Evolutionary conservation across 495 filamentous ascomycete genomes (phyloP).

Genomic region (Paragyromitra xinjiangensis): DNA sequence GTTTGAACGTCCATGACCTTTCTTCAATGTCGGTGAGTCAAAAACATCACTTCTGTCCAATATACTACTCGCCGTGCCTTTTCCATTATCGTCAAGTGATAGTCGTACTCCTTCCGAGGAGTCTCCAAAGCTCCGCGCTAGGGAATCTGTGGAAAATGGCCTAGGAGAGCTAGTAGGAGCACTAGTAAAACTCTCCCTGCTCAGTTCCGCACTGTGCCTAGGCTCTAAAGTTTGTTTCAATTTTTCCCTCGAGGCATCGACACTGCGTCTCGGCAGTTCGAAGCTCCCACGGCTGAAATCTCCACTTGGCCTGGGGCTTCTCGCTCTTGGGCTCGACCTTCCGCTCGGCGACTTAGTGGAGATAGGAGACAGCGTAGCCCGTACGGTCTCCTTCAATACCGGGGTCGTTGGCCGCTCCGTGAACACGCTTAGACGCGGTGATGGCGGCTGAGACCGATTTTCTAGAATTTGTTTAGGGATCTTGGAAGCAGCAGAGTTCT

Average conservation of each 20-base stretch:
- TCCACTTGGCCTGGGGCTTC: slow-evolving; percentile 60
- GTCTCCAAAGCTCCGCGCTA: slow-evolving; percentile 75
- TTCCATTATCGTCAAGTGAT: slow-evolving; percentile 50
- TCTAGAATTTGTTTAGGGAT: slow-evolving; percentile 41
- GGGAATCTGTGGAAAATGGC: slow-evolving; percentile 75
- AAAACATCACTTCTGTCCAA: slow-evolving; percentile 87
- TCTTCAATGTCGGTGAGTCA: slow-evolving; percentile 76
- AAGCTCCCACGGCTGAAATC: slow-evolving; percentile 63
- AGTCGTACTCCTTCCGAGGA: slow-evolving; percentile 65
- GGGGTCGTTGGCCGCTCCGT: slow-evolving; percentile 60
- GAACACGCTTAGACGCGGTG: slow-evolving; percentile 33
- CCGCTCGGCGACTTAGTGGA: slow-evolving; percentile 59
- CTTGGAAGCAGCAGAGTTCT: slow-evolving; percentile 68
- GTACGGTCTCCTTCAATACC: slow-evolving; percentile 69
- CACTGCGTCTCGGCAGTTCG: slow-evolving; percentile 65
- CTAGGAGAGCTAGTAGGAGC: slow-evolving; percentile 37
- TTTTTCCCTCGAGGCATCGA: slow-evolving; percentile 61
- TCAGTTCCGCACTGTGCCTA: slow-evolving; percentile 69
- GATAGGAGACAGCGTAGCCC: slow-evolving; percentile 68
- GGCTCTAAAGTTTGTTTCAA: slow-evolving; percentile 59
- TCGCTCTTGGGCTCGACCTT: slow-evolving; percentile 61
- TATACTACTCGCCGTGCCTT: slow-evolving; percentile 83
- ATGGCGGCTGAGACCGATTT: slow-evolving; percentile 36
- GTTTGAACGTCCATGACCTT: slow-evolving; percentile 28
- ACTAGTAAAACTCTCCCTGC: slow-evolving; percentile 62